Evolutionary conservation across 495 filamentous ascomycete species (phyloP).

Genomic region (Margaritispora aquatica): DNA sequence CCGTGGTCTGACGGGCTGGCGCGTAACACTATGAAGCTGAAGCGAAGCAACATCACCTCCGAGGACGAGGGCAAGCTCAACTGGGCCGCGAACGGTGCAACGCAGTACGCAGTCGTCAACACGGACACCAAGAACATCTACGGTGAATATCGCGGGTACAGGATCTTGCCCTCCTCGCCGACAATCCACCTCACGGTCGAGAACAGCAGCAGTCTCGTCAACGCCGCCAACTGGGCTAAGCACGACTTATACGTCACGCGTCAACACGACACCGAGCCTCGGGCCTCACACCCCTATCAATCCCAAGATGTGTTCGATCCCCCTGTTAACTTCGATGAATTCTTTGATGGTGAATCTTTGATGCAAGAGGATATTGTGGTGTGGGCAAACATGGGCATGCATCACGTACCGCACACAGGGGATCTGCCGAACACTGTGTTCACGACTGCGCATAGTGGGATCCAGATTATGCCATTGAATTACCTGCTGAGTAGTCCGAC

Average conservation of each 20-base stretch:
- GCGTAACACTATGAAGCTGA: constrained; percentile 19
- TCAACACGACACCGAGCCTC: constrained; percentile 48
- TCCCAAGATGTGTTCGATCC: constrained; percentile 39
- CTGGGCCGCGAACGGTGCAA: constrained; percentile 41
- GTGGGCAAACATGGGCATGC: constrained; percentile 52
- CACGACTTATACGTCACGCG: constrained; percentile 42
- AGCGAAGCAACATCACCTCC: constrained; percentile 30
- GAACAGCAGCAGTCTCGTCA: constrained; percentile 39
- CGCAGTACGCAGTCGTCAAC: constrained; percentile 43
- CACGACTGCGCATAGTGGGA: constrained; percentile 37
- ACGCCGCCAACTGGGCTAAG: constrained; percentile 39
- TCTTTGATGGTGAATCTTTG: constrained; percentile 47
- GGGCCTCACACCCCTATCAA: constrained; percentile 41
- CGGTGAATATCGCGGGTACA: constrained; percentile 49
- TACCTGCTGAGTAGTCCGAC: constrained; percentile 29
- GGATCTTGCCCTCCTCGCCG: constrained; percentile 37
- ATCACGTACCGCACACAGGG: constrained; percentile 48
- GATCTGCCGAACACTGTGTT: constrained; percentile 49
- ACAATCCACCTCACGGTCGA: constrained; percentile 40
- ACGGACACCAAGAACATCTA: constrained; percentile 38
- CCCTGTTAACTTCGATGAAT: constrained; percentile 45
- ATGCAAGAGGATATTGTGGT: constrained; percentile 42
- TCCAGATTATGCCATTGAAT: constrained; percentile 43
- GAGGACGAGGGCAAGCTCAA: constrained; percentile 37
- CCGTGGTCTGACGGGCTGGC: constrained; percentile 1